Percentiles rank a stretch among this genome's conserved stretches.
Evolutionary conservation across 1,284 basidiomycete species (phyloP).

Genomic region (Heliocybe sulcata): DNA sequence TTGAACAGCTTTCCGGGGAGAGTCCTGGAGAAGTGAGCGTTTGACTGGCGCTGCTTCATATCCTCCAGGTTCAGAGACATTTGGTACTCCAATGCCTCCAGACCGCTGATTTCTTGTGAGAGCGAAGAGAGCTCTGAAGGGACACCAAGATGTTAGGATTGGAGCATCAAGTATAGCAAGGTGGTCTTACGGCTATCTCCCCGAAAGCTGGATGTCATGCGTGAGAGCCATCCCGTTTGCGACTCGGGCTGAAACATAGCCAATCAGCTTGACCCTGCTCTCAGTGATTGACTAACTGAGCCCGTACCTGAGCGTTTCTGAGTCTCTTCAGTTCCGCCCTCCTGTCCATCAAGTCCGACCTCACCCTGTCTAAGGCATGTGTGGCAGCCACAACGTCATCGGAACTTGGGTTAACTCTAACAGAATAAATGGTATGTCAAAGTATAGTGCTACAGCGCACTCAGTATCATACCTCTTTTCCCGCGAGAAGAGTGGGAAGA

Average conservation of each 20-base stretch:
- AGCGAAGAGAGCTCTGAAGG: slow-evolving; percentile 19
- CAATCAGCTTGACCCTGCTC: not conserved
- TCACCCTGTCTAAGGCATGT: slow-evolving; percentile 43
- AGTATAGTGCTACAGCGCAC: not conserved
- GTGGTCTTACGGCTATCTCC: slow-evolving; percentile 32
- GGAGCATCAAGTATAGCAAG: not conserved
- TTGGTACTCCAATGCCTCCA: slow-evolving; percentile 61
- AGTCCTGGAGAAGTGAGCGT: slow-evolving; percentile 45
- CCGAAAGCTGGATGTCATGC: slow-evolving; percentile 39
- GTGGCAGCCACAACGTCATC: slow-evolving; percentile 41
- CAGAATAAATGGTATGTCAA: not conserved
- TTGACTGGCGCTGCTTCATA: slow-evolving; percentile 40
- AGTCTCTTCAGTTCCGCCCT: slow-evolving; percentile 28
- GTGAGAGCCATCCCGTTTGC: slow-evolving; percentile 36
- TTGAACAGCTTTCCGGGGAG: slow-evolving; percentile 44
- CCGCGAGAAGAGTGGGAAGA: slow-evolving; percentile 24
- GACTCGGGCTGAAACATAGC: slow-evolving; percentile 11
- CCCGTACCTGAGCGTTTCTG: slow-evolving; percentile 25
- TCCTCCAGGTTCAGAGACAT: slow-evolving; percentile 53
- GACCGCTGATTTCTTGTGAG: slow-evolving; percentile 51
- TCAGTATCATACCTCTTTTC: slow-evolving; percentile 15
- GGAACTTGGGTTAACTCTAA: slow-evolving; percentile 33
- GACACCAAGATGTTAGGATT: slow-evolving; percentile 4
- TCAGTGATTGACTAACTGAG: not conserved
- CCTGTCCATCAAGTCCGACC: slow-evolving; percentile 37